These are phyloP conservation scores for Coniochaeta hoffmannii DNA, from an alignment of 2,329 filamentous ascomycete species.

Conservation along the genomic window DNA sequence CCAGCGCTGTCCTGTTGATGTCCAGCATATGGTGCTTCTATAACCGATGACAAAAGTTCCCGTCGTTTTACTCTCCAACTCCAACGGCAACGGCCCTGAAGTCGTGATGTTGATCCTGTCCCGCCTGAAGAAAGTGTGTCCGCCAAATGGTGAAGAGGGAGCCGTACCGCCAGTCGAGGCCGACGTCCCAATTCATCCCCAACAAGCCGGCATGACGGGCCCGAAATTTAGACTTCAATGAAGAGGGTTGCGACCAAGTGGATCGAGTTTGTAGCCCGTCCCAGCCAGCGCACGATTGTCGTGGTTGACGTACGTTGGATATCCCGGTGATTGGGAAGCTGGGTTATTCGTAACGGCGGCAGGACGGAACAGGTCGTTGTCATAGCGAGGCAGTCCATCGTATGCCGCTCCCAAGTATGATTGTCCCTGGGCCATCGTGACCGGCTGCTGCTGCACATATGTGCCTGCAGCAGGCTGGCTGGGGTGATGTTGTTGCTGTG, in stretches of 20 bases:
- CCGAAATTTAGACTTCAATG: conserved; percentile 1
- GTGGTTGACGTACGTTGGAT: conserved; percentile 13
- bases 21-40: not conserved
- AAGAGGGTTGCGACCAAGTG: conserved; percentile 7
- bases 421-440: conserved; percentile 17
- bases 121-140: not conserved
- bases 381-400: conserved; percentile 17
- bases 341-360: not conserved
- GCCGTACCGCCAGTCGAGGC: too few relatives aligned
- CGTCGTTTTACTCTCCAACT: not conserved
- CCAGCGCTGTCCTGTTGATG: not conserved
- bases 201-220: not conserved
- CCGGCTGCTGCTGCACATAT: conserved; percentile 20
- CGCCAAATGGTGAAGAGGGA: not conserved
- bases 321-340: conserved; percentile 4
- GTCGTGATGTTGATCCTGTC: not conserved
- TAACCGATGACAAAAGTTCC: not conserved
- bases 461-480: conserved; percentile 9
- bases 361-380: not conserved
- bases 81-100: not conserved
- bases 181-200: too few relatives aligned
- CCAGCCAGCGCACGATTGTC: conserved; percentile 10
- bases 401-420: conserved; percentile 19
- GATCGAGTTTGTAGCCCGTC: conserved; percentile 12
- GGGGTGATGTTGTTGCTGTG: conserved; percentile 23